Percentiles rank a stretch among this genome's conserved stretches.
phyloP scores from a whole-genome alignment of 2,329 filamentous ascomycete species.

The Chaetomium sp. region DNA sequence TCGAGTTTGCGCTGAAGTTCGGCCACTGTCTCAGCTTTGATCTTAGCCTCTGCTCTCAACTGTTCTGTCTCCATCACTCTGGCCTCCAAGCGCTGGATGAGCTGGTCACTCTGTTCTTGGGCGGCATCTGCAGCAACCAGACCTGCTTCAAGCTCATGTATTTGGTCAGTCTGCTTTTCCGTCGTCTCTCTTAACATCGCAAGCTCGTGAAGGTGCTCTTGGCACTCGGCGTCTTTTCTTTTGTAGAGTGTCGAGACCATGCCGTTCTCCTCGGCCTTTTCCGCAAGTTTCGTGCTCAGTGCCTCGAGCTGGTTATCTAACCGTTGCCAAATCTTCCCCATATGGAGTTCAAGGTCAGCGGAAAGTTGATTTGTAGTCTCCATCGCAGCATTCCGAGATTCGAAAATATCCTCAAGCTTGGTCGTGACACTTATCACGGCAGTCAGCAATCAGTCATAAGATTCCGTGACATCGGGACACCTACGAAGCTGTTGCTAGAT shows the following conservation, averaged over 20 bases:
- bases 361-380: conserved; percentile 10
- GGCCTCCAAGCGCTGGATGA: conserved; percentile 8
- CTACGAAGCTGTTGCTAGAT: conserved; percentile 7
- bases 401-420: conserved; percentile 18
- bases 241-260: conserved; percentile 14
- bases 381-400: background rate
- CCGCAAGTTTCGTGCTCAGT: conserved; percentile 16
- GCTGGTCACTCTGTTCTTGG: conserved; percentile 9
- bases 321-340: conserved; percentile 3
- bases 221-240: conserved; percentile 13
- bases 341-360: conserved; percentile 11
- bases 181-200: conserved; percentile 10
- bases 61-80: conserved; percentile 6
- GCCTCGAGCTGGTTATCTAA: conserved; percentile 19
- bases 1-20: conserved; percentile 20
- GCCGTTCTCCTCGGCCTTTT: conserved; percentile 19
- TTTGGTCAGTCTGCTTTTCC: conserved; percentile 11
- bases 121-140: conserved; percentile 13
- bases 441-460: background rate
- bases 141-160: conserved; percentile 19
- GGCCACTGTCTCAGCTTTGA: conserved; percentile 11
- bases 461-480: background rate
- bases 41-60: conserved; percentile 17
- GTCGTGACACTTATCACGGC: conserved; percentile 9
- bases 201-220: conserved; percentile 12